A percentile compares a stretch with the other conserved stretches of the same genome.
Conservation (phyloP, 2,329 filamentous ascomycete species). For the Sphaerulina musiva region DNA sequence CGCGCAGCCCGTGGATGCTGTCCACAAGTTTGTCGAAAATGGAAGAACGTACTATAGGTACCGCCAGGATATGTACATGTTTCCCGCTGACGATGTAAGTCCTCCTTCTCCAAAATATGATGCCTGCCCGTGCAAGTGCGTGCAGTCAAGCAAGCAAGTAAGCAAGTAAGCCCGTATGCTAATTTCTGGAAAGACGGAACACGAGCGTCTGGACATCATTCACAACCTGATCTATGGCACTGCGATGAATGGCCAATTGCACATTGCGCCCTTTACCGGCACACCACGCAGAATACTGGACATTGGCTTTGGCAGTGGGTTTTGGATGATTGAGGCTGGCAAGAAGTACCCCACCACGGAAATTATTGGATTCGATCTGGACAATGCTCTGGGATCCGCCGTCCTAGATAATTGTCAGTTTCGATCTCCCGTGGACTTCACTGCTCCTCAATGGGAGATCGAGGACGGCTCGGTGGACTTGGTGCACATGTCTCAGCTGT, state of each 20-base stretch:
- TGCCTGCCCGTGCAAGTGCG: not conserved
- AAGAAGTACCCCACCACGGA: constrained; percentile 45
- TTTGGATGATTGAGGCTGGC: constrained; percentile 84
- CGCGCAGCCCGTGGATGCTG: not conserved
- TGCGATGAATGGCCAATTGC: constrained; percentile 35
- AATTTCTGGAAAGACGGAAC: constrained; percentile 11
- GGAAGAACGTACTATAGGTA: constrained; percentile 21
- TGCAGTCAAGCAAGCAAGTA: not conserved
- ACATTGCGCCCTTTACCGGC: constrained; percentile 34
- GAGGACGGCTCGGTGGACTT: constrained; percentile 69
- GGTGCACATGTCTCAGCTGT: constrained; percentile 73
- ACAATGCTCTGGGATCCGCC: constrained; percentile 13
- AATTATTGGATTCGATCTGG: constrained; percentile 27
- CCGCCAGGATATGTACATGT: constrained; percentile 20
- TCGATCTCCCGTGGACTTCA: constrained; percentile 54
- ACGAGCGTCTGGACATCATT: constrained; percentile 23
- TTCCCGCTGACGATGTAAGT: constrained; percentile 23
- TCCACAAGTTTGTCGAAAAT: constrained; percentile 18
- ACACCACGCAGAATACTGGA: constrained; percentile 50
- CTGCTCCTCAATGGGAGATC: constrained; percentile 68
- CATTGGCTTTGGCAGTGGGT: constrained; percentile 79
- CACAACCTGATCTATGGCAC: constrained; percentile 22
- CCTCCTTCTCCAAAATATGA: not conserved
- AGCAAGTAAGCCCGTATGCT: not conserved
- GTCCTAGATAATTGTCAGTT: constrained; percentile 16